phyloP scores from a whole-genome alignment of 2,329 filamentous ascomycete genomes.

The Mycosphaerella sp. region DNA sequence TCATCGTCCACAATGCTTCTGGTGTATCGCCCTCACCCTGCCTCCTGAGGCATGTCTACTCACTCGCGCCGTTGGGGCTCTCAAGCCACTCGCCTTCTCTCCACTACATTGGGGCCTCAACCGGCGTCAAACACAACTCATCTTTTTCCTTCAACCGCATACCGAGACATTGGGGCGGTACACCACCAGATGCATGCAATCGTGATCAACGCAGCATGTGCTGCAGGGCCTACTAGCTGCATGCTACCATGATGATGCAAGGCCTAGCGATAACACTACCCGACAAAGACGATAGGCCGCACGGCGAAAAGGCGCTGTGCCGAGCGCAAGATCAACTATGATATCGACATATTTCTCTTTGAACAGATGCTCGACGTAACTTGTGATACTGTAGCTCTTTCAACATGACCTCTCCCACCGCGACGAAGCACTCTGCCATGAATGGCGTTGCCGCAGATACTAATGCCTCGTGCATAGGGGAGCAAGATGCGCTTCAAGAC shows the following conservation, averaged over 20 bases:
- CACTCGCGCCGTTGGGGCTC: too few species aligned
- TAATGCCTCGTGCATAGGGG: not conserved
- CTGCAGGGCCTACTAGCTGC: not conserved
- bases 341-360: not conserved
- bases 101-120: not conserved
- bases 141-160: not conserved
- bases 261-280: not conserved
- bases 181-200: not conserved
- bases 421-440: not conserved
- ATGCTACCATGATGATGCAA: not conserved
- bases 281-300: not conserved
- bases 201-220: not conserved
- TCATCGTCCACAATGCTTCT: too few species aligned
- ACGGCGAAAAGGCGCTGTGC: not conserved
- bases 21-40: too few species aligned
- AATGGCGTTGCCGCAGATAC: not conserved
- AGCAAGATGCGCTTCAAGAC: slow-evolving; percentile 4
- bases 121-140: not conserved
- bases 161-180: not conserved
- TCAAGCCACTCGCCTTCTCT: not conserved
- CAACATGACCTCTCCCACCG: not conserved
- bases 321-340: not conserved
- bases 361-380: not conserved
- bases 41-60: too few species aligned
- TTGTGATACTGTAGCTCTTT: not conserved